A percentile compares a stretch with the other conserved stretches of the same genome.
These are phyloP conservation scores for Aspergillus ochraceoroseus DNA, from an alignment of 2,329 filamentous ascomycete species.

Conservation along the genomic window DNA sequence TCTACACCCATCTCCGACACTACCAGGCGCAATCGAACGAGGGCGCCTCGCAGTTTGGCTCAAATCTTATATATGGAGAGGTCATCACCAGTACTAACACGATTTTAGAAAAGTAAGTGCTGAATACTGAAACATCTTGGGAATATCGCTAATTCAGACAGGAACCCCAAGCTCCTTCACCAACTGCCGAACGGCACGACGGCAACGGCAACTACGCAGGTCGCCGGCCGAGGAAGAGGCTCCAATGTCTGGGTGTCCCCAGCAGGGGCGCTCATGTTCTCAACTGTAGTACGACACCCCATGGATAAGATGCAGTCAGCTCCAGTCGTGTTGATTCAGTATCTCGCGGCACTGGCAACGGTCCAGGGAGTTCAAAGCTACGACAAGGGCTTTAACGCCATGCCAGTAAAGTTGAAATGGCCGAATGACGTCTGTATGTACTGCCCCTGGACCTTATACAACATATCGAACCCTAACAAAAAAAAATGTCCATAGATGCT, in stretches of 20 bases:
- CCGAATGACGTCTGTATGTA: constrained; percentile 83
- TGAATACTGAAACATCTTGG: neutral
- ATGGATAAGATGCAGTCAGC: constrained; percentile 64
- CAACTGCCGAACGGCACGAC: constrained; percentile 82
- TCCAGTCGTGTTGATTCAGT: constrained; percentile 90
- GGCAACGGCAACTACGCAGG: constrained; percentile 76
- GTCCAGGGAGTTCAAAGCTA: constrained; percentile 79
- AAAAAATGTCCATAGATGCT: constrained; percentile 49
- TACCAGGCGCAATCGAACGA: constrained; percentile 59
- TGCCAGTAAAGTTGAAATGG: constrained; percentile 91
- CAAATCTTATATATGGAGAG: constrained; percentile 76
- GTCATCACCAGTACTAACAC: constrained; percentile 94
- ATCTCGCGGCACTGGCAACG: constrained; percentile 81
- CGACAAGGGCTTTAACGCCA: constrained; percentile 64
- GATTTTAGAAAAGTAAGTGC: constrained; percentile 71
- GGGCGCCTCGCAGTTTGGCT: constrained; percentile 64
- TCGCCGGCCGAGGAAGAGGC: constrained; percentile 82
- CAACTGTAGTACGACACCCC: constrained; percentile 78
- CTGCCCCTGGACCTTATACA: neutral
- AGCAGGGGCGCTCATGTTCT: constrained; percentile 79
- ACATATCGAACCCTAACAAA: constrained; percentile 2
- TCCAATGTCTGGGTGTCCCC: constrained; percentile 94
- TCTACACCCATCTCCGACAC: constrained; percentile 64
- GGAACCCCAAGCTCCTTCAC: constrained; percentile 71
- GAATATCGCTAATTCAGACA: constrained; percentile 28